Evolutionary conservation across 1,139 yeast genomes (phyloP).

Genomic region (Debaryomycetaceae sp.): DNA sequence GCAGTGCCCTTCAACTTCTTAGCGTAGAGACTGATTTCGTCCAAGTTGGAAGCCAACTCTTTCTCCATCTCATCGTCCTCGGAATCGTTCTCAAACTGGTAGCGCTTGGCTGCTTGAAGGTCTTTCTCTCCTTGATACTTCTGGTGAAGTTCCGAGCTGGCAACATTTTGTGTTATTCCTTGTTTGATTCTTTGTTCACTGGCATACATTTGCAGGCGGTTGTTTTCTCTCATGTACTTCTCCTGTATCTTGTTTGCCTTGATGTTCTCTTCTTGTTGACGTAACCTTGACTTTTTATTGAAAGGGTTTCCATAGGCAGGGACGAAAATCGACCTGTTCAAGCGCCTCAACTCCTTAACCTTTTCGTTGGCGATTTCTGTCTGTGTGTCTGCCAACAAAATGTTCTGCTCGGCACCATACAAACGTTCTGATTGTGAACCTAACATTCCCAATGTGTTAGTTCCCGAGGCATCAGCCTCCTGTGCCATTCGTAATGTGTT

Average conservation of each 20-base stretch:
- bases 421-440: slow-evolving; percentile 90
- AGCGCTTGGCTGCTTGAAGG: slow-evolving; percentile 45
- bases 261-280: slow-evolving; percentile 71
- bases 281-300: slow-evolving; percentile 72
- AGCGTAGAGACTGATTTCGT: slow-evolving; percentile 47
- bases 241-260: slow-evolving; percentile 65
- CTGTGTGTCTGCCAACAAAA: slow-evolving; percentile 77
- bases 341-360: slow-evolving; percentile 73
- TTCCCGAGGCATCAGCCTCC: slow-evolving; percentile 88
- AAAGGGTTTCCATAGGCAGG: slow-evolving; percentile 85
- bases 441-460: slow-evolving; percentile 85
- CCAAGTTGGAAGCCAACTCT: slow-evolving; percentile 51
- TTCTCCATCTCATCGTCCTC: slow-evolving; percentile 62
- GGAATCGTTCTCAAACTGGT: slow-evolving; percentile 51
- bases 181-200: slow-evolving; percentile 45
- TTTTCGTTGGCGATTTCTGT: slow-evolving; percentile 80
- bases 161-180: slow-evolving; percentile 39
- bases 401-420: slow-evolving; percentile 72
- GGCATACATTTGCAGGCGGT: slow-evolving; percentile 42
- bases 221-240: slow-evolving; percentile 43
- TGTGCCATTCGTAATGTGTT: slow-evolving; percentile 85
- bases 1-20: slow-evolving; percentile 44
- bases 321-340: slow-evolving; percentile 79
- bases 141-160: slow-evolving; percentile 37
- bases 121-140: slow-evolving; percentile 50